A percentile compares a stretch with the other conserved stretches of the same genome.
These are phyloP conservation scores for Cladosporium sp. DNA, from an alignment of 2,329 filamentous ascomycete genomes.

Conservation along the genomic window DNA sequence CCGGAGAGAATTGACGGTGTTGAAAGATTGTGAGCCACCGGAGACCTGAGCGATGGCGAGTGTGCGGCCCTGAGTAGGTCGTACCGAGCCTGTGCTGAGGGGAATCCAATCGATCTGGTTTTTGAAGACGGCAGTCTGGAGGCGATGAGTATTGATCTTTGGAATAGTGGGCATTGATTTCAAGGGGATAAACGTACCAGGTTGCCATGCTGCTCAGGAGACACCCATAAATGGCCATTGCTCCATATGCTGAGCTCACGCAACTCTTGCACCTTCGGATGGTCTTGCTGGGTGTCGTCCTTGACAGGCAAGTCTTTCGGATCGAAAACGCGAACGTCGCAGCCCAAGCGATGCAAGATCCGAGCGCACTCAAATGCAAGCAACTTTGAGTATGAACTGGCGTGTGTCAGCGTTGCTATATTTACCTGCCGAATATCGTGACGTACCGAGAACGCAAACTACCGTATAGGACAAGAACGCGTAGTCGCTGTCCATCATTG, in stretches of 20 bases:
- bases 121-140: conserved; percentile 61
- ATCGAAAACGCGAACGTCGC: conserved; percentile 61
- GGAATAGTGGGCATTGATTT: neutral
- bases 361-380: conserved; percentile 57
- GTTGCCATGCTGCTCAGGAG: conserved; percentile 64
- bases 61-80: conserved; percentile 63
- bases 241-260: conserved; percentile 59
- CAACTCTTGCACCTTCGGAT: conserved; percentile 61
- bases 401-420: neutral
- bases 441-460: conserved; percentile 45
- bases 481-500: conserved; percentile 40
- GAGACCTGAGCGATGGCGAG: conserved; percentile 59
- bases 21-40: conserved; percentile 64
- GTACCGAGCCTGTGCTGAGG: conserved; percentile 56
- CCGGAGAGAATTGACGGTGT: conserved; percentile 60
- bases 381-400: conserved; percentile 57
- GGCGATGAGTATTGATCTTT: neutral
- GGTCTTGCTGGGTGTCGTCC: conserved; percentile 54
- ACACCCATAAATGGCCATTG: conserved; percentile 63
- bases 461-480: conserved; percentile 58
- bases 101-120: conserved; percentile 70
- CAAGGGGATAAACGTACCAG: conserved; percentile 36
- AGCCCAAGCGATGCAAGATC: conserved; percentile 61
- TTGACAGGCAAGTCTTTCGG: conserved; percentile 57
- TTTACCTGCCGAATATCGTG: neutral